Percentiles rank a stretch among this genome's conserved stretches.
phyloP scores from a whole-genome alignment of 805 yeast species.

The Zygotorulaspora danielsina region DNA sequence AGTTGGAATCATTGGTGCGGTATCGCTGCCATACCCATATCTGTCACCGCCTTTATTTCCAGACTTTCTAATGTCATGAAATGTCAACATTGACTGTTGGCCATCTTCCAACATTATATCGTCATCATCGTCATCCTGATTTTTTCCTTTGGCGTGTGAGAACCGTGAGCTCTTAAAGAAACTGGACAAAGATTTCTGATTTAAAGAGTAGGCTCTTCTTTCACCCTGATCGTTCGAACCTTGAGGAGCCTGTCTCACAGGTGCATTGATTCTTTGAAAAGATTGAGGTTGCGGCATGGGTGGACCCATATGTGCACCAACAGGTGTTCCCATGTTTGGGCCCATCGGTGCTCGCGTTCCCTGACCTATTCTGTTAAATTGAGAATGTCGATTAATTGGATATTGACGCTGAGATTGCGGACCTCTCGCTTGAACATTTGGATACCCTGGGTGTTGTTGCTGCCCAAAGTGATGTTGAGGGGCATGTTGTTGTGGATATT shows the following conservation, averaged over 20 bases:
- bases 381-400: conserved; percentile 4
- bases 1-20: conserved; percentile 76
- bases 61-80: conserved; percentile 59
- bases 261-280: conserved; percentile 11
- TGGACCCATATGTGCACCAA: neutral
- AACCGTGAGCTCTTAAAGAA: conserved; percentile 22
- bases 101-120: conserved; percentile 32
- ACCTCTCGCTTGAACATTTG: neutral
- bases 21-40: conserved; percentile 52
- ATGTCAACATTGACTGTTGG: conserved; percentile 45
- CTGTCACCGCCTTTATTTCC: conserved; percentile 57
- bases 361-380: conserved; percentile 7
- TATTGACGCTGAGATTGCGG: conserved; percentile 6
- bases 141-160: conserved; percentile 16
- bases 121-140: conserved; percentile 39
- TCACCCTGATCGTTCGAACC: conserved; percentile 10
- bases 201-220: conserved; percentile 22
- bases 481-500: conserved; percentile 6
- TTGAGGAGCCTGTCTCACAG: conserved; percentile 9
- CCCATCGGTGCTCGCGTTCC: conserved; percentile 2
- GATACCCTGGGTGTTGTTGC: neutral
- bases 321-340: conserved; percentile 14
- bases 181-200: conserved; percentile 23
- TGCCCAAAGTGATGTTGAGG: conserved; percentile 4
- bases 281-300: conserved; percentile 18